Base-by-base conservation (phyloP, 208 protist species). In the Vickermania ingenoplastis region DNA sequence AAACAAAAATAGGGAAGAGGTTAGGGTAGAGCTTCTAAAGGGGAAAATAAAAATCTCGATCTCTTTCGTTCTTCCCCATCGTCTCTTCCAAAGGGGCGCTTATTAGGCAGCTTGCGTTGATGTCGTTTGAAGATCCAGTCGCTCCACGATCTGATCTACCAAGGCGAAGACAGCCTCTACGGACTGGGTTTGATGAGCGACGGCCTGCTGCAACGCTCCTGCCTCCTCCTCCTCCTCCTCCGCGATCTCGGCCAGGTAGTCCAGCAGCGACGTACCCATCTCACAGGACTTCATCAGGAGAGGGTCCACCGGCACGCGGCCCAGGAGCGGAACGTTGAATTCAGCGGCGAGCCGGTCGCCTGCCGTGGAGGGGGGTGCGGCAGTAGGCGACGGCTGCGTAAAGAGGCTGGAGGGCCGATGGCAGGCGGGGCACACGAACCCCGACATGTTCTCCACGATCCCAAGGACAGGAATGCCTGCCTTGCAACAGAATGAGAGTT, bases 401-500 rank as follows among this genome's bases (percentile, higher is more conserved):
- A 26, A 54, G 13, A 26, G 5, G 50, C 22, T 54, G 50, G 55
- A 13, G 26, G 86, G 76, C 63, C 73, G 73, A 55, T 77, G 81
- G 72, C 97, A 99, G 62, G 94, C 84, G 25, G 95, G 95, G 79
- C 97, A 98, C 49, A 97, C 81, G 59, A 97, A 99, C 17, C 95
- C 96, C 63, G 81, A 95, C 98, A 99, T 99, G 82, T 99, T 99
- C 70, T 99, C 98, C 17, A 99, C 95, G 24, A 99, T 86, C 30
- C 99, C 99, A 30, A 99, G 74, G 17, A 99, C 76, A 0, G 68
- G 77, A 2, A 99, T 49, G 53, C 92, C 89, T n/a, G 96, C 88
- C 69, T 99, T 99, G 24, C 90, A 72, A 79, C 98, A 99, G 75
- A 99, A 99, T 65, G 93, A 96, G 53, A 99, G 73, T 74, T 99